phyloP scores from a whole-genome alignment of 2,329 filamentous ascomycete genomes.

The Trichophyton mentagrophytes region DNA sequence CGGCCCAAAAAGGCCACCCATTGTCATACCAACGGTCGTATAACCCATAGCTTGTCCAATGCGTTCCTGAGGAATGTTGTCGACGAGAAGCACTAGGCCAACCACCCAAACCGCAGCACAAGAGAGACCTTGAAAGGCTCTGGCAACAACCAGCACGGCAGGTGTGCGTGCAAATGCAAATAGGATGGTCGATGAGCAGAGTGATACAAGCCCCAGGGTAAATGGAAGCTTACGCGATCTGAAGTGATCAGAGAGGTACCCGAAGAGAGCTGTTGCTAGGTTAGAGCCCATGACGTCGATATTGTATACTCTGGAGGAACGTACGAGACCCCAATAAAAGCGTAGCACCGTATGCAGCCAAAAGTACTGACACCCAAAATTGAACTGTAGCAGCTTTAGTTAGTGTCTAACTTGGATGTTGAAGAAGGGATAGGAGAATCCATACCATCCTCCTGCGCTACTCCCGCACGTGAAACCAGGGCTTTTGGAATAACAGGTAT shows the following conservation, averaged over 20 bases:
- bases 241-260: conserved; percentile 43
- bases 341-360: conserved; percentile 60
- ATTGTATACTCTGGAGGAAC: conserved; percentile 11
- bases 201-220: conserved; percentile 41
- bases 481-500: not conserved
- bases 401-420: not conserved
- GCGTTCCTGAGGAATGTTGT: conserved; percentile 45
- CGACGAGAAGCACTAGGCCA: conserved; percentile 45
- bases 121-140: conserved; percentile 46
- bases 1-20: conserved; percentile 45
- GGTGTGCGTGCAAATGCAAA: conserved; percentile 41
- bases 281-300: not conserved
- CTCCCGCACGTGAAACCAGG: not conserved
- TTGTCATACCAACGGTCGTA: conserved; percentile 43
- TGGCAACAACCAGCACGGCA: conserved; percentile 38
- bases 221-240: conserved; percentile 46
- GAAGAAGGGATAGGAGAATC: not conserved
- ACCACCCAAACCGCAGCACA: conserved; percentile 49
- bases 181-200: conserved; percentile 43
- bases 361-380: conserved; percentile 45
- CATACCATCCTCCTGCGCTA: not conserved
- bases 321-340: conserved; percentile 46
- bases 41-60: conserved; percentile 51
- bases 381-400: not conserved
- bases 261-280: conserved; percentile 19